These are phyloP conservation scores for Xylariaceae sp. DNA, from an alignment of 2,329 filamentous ascomycete species.

Conservation along the genomic window DNA sequence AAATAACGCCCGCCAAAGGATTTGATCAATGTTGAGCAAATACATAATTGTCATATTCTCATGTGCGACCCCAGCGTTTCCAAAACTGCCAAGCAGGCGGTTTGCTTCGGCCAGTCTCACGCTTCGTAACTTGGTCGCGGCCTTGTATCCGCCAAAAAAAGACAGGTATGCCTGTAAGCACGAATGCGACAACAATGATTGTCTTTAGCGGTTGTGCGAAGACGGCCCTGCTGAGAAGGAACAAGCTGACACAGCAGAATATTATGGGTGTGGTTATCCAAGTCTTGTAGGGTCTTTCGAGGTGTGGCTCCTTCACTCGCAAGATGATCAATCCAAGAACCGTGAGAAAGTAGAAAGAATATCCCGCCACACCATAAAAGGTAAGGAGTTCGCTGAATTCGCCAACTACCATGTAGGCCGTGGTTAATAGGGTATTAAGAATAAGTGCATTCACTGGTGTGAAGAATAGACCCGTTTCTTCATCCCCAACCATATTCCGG, in stretches of 20 bases:
- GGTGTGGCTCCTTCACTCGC: slow-evolving; percentile 81
- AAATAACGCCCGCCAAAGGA: slow-evolving; percentile 24
- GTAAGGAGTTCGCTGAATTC: slow-evolving; percentile 92
- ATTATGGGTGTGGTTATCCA: slow-evolving; percentile 98
- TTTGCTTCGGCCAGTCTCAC: slow-evolving; percentile 46
- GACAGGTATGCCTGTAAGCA: slow-evolving; percentile 81
- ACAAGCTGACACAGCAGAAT: slow-evolving; percentile 96
- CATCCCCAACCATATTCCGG: slow-evolving; percentile 73
- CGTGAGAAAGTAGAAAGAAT: slow-evolving; percentile 96
- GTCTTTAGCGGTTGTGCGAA: slow-evolving; percentile 93
- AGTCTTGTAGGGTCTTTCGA: slow-evolving; percentile 91
- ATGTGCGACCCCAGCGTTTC: slow-evolving; percentile 49
- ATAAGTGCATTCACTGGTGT: slow-evolving; percentile 93
- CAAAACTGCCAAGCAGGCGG: slow-evolving; percentile 67
- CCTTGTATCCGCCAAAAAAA: slow-evolving; percentile 87
- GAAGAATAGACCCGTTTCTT: slow-evolving; percentile 81
- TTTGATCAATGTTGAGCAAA: slow-evolving; percentile 12
- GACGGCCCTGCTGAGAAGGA: slow-evolving; percentile 85
- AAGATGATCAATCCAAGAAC: slow-evolving; percentile 93
- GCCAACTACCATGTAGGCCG: slow-evolving; percentile 81
- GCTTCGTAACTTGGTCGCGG: slow-evolving; percentile 59
- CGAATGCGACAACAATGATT: slow-evolving; percentile 83
- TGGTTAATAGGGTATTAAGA: slow-evolving; percentile 78
- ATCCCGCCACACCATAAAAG: slow-evolving; percentile 96
- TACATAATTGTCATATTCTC: slow-evolving; percentile 27